Evolutionary conservation across 208 protist genomes (phyloP).

Genomic region (Acanthamoeba sp.): DNA sequence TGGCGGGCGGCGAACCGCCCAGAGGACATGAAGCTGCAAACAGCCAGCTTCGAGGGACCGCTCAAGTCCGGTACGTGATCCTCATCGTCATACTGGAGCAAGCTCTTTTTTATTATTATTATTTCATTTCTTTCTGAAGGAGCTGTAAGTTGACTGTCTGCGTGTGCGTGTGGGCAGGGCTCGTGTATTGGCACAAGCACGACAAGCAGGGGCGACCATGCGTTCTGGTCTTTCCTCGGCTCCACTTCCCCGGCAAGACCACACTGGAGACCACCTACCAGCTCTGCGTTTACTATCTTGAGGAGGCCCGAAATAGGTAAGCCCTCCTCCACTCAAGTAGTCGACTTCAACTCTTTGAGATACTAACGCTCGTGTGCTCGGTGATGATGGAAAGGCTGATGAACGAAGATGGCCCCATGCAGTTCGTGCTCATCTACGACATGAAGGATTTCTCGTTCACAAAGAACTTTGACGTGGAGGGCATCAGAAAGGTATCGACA

Average conservation of each 20-base stretch:
- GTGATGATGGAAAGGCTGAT: not conserved
- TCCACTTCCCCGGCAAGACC: not conserved
- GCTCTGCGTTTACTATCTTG: not conserved
- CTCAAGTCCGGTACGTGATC: slow-evolving; percentile 20
- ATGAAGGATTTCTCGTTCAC: slow-evolving; percentile 52
- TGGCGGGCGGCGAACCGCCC: not conserved
- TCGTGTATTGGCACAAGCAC: slow-evolving; percentile 40
- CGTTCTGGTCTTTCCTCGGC: not conserved
- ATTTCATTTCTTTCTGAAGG: too few relatives aligned
- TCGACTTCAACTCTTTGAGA: too few relatives aligned
- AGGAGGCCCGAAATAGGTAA: not conserved
- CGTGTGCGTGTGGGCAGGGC: not conserved
- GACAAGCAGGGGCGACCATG: slow-evolving; percentile 25
- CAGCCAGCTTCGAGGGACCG: not conserved
- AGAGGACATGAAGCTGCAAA: not conserved
- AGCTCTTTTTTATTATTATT: too few relatives aligned
- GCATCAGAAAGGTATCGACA: not conserved
- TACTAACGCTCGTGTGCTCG: not conserved
- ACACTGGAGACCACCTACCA: not conserved
- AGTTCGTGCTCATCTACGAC: slow-evolving; percentile 33
- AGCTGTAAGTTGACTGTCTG: too few relatives aligned
- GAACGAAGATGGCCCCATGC: not conserved
- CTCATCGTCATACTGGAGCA: too few relatives aligned
- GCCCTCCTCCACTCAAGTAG: too few relatives aligned
- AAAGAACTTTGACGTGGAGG: slow-evolving; percentile 29